Conservation (phyloP, 2,329 filamentous ascomycete genomes). For the Huntiella decipiens region DNA sequence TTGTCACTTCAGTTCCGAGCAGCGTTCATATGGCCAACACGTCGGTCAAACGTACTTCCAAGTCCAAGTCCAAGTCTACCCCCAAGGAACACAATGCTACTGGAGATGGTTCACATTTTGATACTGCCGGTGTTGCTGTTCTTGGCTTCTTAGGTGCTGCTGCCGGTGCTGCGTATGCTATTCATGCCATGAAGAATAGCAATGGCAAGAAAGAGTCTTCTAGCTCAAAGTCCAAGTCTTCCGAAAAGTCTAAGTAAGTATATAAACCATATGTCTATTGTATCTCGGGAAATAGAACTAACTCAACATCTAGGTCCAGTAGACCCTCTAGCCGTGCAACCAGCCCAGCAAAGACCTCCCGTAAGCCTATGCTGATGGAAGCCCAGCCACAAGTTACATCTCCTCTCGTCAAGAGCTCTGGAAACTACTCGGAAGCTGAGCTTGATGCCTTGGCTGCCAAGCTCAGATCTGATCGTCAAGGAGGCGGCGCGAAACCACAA, state of each 20-base stretch:
- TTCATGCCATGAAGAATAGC: constrained; percentile 9
- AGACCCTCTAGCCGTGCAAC: no score
- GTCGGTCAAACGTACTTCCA: constrained; percentile 3
- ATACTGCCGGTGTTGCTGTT: constrained; percentile 7
- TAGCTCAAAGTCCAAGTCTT: not conserved
- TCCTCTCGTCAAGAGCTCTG: not conserved
- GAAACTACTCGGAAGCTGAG: not conserved
- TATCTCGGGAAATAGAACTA: no score
- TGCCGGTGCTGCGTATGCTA: constrained; percentile 12
- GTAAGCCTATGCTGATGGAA: no score
- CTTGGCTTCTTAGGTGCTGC: constrained; percentile 11
- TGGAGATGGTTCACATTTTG: constrained; percentile 7
- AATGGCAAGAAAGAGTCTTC: constrained; percentile 1
- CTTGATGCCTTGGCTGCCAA: not conserved
- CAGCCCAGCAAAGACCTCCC: no score
- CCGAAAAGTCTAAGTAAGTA: constrained; percentile 5
- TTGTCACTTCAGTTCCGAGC: constrained; percentile 1
- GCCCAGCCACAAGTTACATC: not conserved
- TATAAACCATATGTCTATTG: no score
- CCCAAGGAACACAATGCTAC: not conserved
- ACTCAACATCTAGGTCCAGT: no score
- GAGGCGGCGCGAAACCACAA: not conserved
- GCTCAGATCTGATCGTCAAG: not conserved
- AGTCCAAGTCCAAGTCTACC: not conserved
- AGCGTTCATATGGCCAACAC: not conserved